Conservation (phyloP, 139 green algal genomes). For the Gonium pectorale region DNA sequence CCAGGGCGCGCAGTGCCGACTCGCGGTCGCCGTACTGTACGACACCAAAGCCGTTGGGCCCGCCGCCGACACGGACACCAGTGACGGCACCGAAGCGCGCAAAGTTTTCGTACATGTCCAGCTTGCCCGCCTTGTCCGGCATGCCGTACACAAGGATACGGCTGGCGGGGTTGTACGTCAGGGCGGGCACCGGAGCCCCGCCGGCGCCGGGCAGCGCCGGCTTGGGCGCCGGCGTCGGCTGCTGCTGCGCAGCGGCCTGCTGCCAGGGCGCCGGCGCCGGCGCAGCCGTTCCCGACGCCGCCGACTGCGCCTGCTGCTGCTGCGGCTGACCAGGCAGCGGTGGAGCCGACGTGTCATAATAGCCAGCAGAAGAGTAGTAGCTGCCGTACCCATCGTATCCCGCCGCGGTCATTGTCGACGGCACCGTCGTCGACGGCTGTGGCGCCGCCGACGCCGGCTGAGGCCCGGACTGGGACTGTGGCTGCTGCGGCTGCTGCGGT, state of each 20-base stretch:
- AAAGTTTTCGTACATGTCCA: constrained; percentile 21
- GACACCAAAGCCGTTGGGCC: not conserved
- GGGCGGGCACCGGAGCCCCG: too few species aligned
- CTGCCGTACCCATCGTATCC: too few species aligned
- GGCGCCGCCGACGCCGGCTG: not conserved
- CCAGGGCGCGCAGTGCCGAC: not conserved
- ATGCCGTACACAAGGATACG: constrained; percentile 11
- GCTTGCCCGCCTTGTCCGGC: constrained; percentile 20
- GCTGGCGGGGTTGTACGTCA: constrained; percentile 12
- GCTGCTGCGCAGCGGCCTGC: too few species aligned
- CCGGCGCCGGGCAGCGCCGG: too few species aligned
- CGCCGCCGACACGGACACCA: not conserved
- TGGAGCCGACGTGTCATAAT: too few species aligned
- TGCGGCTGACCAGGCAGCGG: too few species aligned
- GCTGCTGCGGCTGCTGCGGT: not conserved
- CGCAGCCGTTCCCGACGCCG: not conserved
- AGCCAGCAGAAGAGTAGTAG: too few species aligned
- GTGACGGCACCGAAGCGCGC: not conserved
- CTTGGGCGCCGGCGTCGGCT: too few species aligned
- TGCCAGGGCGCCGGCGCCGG: not conserved
- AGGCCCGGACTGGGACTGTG: not conserved
- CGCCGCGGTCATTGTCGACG: too few species aligned
- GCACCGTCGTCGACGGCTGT: too few species aligned
- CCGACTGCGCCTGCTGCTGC: not conserved
- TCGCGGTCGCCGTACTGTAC: constrained; percentile 19